These are phyloP conservation scores for Spathaspora boniae DNA, from an alignment of 805 yeast genomes.

Conservation along the genomic window DNA sequence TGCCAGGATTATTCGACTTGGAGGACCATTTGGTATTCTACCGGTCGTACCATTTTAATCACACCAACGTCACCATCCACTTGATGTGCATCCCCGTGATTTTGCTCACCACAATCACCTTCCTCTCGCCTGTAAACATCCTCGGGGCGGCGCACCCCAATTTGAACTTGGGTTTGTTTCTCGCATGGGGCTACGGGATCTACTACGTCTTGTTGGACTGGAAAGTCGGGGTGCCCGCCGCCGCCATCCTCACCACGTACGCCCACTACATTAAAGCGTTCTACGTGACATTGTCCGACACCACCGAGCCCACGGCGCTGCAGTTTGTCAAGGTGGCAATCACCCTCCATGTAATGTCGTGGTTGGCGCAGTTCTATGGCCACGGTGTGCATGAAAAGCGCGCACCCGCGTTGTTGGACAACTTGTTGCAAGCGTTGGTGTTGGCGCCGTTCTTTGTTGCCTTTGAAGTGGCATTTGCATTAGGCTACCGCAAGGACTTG, in stretches of 20 bases:
- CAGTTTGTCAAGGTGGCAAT: constrained; percentile 25
- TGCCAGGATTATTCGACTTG: constrained; percentile 34
- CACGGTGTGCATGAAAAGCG: constrained; percentile 78
- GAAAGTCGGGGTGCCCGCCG: constrained; percentile 31
- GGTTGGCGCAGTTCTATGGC: constrained; percentile 86
- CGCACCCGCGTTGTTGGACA: constrained; percentile 86
- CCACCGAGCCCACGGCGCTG: constrained; percentile 4
- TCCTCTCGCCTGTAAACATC: constrained; percentile 26
- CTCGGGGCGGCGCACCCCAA: constrained; percentile 18
- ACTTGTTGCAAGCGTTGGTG: constrained; percentile 77
- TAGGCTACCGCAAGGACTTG: constrained; percentile 59
- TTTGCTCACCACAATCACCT: constrained; percentile 49
- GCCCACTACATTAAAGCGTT: constrained; percentile 19
- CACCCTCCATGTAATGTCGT: constrained; percentile 50
- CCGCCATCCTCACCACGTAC: constrained; percentile 19
- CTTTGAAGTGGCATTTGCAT: constrained; percentile 66
- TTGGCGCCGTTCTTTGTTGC: constrained; percentile 89
- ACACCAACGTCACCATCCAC: constrained; percentile 73
- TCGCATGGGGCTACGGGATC: constrained; percentile 46
- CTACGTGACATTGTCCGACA: constrained; percentile 15
- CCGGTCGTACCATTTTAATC: constrained; percentile 48
- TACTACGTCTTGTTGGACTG: constrained; percentile 62
- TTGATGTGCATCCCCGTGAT: constrained; percentile 77
- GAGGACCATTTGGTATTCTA: constrained; percentile 38
- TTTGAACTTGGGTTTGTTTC: constrained; percentile 45